These are phyloP conservation scores for Solanum ahanhuiri DNA, from an alignment of 257 asterid species.

Conservation along the genomic window DNA sequence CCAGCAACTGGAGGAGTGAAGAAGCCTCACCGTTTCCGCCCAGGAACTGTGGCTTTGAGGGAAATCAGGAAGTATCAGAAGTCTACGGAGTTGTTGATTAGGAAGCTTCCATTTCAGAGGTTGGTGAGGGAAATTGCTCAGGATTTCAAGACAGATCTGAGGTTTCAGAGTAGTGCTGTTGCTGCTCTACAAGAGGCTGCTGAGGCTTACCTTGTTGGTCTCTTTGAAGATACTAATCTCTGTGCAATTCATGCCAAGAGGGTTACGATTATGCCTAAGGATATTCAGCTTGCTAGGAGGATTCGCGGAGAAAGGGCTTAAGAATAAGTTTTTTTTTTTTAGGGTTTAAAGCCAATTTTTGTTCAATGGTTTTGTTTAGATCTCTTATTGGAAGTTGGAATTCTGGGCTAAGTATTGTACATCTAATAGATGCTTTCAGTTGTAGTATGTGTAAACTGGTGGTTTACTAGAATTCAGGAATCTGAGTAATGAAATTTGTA, in stretches of 20 bases:
- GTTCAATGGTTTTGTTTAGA: background rate
- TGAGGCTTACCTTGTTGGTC: background rate
- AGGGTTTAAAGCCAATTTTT: background rate
- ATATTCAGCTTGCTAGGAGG: background rate
- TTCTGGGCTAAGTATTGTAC: background rate
- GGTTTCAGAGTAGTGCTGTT: no score
- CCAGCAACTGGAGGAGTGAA: background rate
- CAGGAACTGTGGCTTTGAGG: background rate
- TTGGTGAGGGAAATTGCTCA: no score
- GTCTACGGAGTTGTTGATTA: background rate
- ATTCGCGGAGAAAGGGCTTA: background rate
- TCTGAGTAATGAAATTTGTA: background rate
- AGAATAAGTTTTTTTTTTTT: accelerated
- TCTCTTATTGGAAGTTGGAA: background rate
- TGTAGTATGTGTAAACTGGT: background rate
- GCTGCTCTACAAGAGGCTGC: background rate
- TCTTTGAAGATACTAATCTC: background rate
- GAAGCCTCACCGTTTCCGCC: background rate
- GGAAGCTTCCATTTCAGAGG: background rate
- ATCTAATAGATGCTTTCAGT: background rate
- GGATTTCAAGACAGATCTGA: background rate
- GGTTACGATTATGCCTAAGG: background rate
- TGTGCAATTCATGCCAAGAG: background rate
- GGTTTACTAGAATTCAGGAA: background rate
- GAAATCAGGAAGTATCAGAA: background rate